Evolutionary conservation across 2,329 filamentous ascomycete species (phyloP), one percentile per base, ranked within the genome.

Genomic region (Penicillium aurantiogriseum): DNA sequence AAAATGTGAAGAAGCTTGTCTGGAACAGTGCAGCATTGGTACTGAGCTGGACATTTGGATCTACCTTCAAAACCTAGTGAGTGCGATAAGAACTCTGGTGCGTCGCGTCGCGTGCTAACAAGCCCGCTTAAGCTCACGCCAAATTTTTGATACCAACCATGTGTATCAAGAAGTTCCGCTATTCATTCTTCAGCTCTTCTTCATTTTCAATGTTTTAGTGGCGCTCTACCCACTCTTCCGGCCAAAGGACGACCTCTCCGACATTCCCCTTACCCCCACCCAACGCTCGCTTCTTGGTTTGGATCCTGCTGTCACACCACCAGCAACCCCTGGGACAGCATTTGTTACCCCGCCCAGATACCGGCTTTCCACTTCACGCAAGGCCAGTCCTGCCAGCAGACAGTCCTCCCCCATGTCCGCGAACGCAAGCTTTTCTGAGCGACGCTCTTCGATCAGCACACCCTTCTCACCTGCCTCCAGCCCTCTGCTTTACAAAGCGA

Each of bases 301-400:
- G 4, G 84, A 88, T 39, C 88, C 91, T 3, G 85, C 82, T 57
- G 84, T 88, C 1, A 84, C 78, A 2, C 79, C 84, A 3, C 83
- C 88, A 0, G 72, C 77, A 0, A 89, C 88, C 0, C 88, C 91
- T 2, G 82, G 84, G 52, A 87, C 88, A 42, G 84, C 84, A 56
- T 95, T 90, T 75, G 86, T 88, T 67, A 97, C 93, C 0, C 93
- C 93, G 4, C 93, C 93, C 2, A 86, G 91, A 67, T 97, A 96
- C 77, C 85, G 88, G 36, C 83, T 91, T 57, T 93, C 90, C 13
- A 84, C 88, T 74, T 83, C 67, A 79, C 73, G 76, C 38, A 73
- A 73, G 46, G 72, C 69, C 13, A 77, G 77, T 38, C 73, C 77
- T 9, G 73, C 71, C 7, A 76, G 74, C 51, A 68, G 70, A 50